Percentiles rank a stretch among this genome's conserved stretches.
Evolutionary conservation across 2,329 filamentous ascomycete genomes (phyloP).

Genomic region (Coniochaeta prunicola): DNA sequence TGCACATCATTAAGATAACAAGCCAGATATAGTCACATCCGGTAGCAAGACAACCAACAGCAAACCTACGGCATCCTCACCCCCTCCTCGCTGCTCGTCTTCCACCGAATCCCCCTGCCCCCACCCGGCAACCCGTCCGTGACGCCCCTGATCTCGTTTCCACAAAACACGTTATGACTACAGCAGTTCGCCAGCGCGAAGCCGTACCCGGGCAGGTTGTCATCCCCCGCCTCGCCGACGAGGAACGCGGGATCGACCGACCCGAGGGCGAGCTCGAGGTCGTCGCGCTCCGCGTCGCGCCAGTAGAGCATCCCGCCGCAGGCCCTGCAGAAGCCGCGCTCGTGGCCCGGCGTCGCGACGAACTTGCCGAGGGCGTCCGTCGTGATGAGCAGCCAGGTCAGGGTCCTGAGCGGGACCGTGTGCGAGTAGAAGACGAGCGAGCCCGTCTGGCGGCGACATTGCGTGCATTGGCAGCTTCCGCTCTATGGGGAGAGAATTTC

Average conservation of each 20-base stretch:
- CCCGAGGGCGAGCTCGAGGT: not conserved
- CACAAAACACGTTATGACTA: not conserved
- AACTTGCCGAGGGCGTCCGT: not conserved
- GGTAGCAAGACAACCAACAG: not conserved
- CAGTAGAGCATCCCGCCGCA: not conserved
- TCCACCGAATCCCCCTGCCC: not conserved
- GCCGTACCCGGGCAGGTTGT: not conserved
- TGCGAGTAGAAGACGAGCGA: conserved; percentile 7
- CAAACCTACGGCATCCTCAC: not conserved
- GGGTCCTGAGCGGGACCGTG: not conserved
- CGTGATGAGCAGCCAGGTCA: not conserved
- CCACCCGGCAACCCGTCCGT: not conserved
- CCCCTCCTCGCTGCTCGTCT: not conserved
- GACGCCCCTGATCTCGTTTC: not conserved
- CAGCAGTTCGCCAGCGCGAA: not conserved
- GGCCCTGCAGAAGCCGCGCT: not conserved
- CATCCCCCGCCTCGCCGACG: not conserved
- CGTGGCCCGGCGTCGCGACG: not conserved
- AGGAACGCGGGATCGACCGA: not conserved
- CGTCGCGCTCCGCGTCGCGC: not conserved
- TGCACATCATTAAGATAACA: no score
- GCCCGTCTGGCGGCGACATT: not conserved
- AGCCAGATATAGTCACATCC: no score
- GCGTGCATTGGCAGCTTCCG: not conserved
- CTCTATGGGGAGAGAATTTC: not conserved